These are phyloP conservation scores for Aschersonia sp. DNA, from an alignment of 2,329 filamentous ascomycete species.

Conservation along the genomic window DNA sequence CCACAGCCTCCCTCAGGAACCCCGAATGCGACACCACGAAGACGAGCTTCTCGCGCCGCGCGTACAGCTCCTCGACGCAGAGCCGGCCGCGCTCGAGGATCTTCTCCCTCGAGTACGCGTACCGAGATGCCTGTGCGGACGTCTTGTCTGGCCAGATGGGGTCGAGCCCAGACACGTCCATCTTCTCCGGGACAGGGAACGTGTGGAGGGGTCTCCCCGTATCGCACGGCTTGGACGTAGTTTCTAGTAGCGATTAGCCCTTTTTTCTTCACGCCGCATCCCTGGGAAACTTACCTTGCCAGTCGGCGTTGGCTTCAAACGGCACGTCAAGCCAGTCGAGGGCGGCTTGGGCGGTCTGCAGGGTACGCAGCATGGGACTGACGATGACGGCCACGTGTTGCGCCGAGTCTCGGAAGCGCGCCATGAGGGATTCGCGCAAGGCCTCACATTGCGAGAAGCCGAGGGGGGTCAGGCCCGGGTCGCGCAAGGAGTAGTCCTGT, in stretches of 20 bases:
- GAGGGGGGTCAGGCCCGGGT: constrained; percentile 34
- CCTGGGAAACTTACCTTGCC: constrained; percentile 38
- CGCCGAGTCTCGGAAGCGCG: constrained; percentile 17
- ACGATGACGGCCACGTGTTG: constrained; percentile 38
- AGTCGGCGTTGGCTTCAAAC: constrained; percentile 43
- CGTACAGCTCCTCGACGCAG: constrained; percentile 33
- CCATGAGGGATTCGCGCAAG: constrained; percentile 26
- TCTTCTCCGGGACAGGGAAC: constrained; percentile 4
- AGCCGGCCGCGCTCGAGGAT: constrained; percentile 40
- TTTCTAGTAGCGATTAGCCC: constrained; percentile 23
- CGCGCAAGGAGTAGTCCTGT: constrained; percentile 34
- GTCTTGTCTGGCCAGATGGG: constrained; percentile 50
- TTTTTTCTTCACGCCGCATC: no score
- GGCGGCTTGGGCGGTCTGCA: constrained; percentile 46
- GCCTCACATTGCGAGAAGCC: constrained; percentile 32
- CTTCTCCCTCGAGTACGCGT: constrained; percentile 36
- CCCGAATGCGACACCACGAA: constrained; percentile 52
- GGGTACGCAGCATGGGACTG: constrained; percentile 50
- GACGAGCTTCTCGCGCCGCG: constrained; percentile 44
- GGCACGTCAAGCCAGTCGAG: constrained; percentile 45
- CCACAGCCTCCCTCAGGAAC: constrained; percentile 44
- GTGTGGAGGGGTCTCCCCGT: constrained; percentile 29
- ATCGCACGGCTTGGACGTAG: constrained; percentile 44
- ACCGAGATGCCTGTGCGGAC: constrained; percentile 26
- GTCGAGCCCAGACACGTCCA: constrained; percentile 44